Evolutionary conservation across 129 eudicot species (phyloP), one percentile per base, ranked within the genome.

Genomic region (Flaveria sonorensis): DNA sequence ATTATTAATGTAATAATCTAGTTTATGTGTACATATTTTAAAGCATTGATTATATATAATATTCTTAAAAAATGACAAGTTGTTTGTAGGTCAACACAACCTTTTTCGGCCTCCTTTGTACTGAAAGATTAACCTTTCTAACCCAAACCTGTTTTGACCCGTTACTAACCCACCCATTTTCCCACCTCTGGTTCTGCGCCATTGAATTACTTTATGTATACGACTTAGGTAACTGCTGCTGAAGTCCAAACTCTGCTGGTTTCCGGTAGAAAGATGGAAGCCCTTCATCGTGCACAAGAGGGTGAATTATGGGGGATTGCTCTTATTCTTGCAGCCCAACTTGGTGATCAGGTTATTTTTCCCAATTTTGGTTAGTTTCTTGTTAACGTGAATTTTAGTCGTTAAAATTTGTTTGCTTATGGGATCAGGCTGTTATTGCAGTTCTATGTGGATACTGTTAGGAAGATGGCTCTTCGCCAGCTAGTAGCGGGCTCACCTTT

Each of bases 221-320:
- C 73, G 47, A 81, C 73, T 53, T 81, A 94, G 99, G 91, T 85
- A 81, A 89, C 92, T 61, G 96, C 99, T 62, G 77, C 89, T 53
- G 99, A 91, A 84, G 94, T 91, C 71, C 99, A 91, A 86, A 83
- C 83, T 60, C 94, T 94, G 80, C 85, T 94, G 74, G 92, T 94
- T 79, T 86, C 92, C 68, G 99, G 99, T 72, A 91, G 89, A 73
- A 91, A 86, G 83, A 84, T 55, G 75, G 98, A 94, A 81, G 98
- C 98, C 75, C 80, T 94, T 68, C 82, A 83, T 43, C 81, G 84
- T 86, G 98, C 98, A 60, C 96, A 89, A 28, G 93, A 84, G 85
- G 97, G 98, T 81, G 96, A 91, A 59, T 79, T 89, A 65, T 94
- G 98, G 98, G 97, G 92, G 42, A 83, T 89, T 74, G 96, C 97